Evolutionary conservation across 2,329 filamentous ascomycete genomes (phyloP).

Genomic region (Furcasterigmium furcatum): DNA sequence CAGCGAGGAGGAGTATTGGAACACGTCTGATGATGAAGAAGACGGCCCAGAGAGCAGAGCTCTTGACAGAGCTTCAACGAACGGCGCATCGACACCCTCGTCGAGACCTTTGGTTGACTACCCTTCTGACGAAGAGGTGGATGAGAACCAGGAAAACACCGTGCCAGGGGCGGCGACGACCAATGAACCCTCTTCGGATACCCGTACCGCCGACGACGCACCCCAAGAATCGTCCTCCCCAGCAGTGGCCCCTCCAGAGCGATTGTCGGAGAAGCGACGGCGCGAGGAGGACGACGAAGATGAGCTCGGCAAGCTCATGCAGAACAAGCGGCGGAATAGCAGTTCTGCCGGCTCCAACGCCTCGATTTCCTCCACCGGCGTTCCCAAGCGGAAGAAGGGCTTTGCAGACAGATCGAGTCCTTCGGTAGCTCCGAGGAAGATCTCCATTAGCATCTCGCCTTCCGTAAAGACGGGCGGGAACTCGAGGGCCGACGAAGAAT

Average conservation of each 20-base stretch:
- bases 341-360: constrained; percentile 42
- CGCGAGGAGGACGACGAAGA: constrained; percentile 94
- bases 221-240: constrained; percentile 14
- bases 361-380: constrained; percentile 26
- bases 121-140: constrained; percentile 80
- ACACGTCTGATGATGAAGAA: constrained; percentile 67
- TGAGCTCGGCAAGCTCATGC: constrained; percentile 78
- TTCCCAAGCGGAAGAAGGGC: constrained; percentile 42
- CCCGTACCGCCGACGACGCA: constrained; percentile 2
- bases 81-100: constrained; percentile 51
- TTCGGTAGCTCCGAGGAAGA: constrained; percentile 44
- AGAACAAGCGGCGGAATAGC: constrained; percentile 60
- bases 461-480: constrained; percentile 36
- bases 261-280: constrained; percentile 82
- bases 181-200: constrained; percentile 13
- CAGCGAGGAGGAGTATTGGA: constrained; percentile 92
- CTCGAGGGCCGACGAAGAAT: constrained; percentile 34
- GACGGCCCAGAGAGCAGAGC: constrained; percentile 27
- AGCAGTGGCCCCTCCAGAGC: constrained; percentile 60
- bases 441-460: constrained; percentile 55
- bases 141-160: constrained; percentile 54
- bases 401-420: constrained; percentile 36
- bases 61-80: constrained; percentile 39
- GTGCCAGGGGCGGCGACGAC: constrained; percentile 38
- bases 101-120: constrained; percentile 86